Evolutionary conservation across 225 moss, liverwort and hornwort genomes (phyloP).

Genomic region (Physcomitrellopsis africana): DNA sequence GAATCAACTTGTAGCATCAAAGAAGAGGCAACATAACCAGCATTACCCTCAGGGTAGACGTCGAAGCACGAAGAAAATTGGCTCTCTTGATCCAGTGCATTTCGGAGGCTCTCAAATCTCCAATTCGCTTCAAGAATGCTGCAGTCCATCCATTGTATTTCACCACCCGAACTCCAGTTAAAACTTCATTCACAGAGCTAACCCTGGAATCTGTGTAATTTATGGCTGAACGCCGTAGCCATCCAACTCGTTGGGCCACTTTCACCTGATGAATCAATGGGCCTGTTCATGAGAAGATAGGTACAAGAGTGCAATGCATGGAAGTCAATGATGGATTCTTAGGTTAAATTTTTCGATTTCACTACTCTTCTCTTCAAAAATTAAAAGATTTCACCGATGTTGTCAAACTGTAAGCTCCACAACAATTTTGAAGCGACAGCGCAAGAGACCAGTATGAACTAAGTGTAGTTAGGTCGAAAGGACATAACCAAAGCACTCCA

Average conservation of each 20-base stretch:
- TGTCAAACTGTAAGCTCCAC: constrained; percentile 10
- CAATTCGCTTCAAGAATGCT: constrained; percentile 79
- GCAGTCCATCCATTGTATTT: constrained; percentile 96
- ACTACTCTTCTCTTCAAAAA: neutral
- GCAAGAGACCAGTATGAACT: neutral
- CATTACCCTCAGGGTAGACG: constrained; percentile 55
- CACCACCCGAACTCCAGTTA: constrained; percentile 87
- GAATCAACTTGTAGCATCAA: neutral
- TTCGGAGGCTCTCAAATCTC: constrained; percentile 59
- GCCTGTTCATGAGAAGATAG: constrained; percentile 32
- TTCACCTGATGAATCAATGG: constrained; percentile 41
- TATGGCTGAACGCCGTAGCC: constrained; percentile 61
- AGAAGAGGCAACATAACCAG: neutral
- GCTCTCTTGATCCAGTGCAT: constrained; percentile 72
- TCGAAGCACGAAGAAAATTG: constrained; percentile 59
- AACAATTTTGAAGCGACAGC: neutral
- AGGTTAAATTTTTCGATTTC: neutral
- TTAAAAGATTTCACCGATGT: neutral
- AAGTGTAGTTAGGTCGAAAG: neutral
- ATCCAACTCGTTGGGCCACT: constrained; percentile 61
- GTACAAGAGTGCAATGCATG: constrained; percentile 15
- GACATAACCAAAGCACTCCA: neutral
- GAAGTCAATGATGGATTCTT: neutral
- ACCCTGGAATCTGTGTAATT: constrained; percentile 81
- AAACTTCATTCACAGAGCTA: constrained; percentile 64